These are phyloP conservation scores for Neurospora sp. DNA, from an alignment of 495 filamentous ascomycete genomes.

Conservation along the genomic window DNA sequence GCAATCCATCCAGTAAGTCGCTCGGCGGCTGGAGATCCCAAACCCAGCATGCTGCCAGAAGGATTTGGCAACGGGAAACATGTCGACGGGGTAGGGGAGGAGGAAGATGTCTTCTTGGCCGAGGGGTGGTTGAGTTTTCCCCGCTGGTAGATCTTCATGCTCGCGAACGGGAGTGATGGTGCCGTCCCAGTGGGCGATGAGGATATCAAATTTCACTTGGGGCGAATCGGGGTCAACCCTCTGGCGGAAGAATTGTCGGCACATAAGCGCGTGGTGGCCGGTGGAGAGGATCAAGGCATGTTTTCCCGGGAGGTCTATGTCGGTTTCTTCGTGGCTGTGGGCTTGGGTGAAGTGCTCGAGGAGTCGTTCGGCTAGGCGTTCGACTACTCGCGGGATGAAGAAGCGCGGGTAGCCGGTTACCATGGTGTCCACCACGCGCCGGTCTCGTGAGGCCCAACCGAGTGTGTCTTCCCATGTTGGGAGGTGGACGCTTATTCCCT, in stretches of 20 bases:
- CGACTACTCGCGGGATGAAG: constrained; percentile 9
- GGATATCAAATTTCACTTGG: neutral
- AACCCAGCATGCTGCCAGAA: constrained; percentile 24
- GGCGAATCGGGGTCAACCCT: neutral
- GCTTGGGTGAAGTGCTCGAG: neutral
- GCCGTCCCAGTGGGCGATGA: constrained; percentile 5
- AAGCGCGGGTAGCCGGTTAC: constrained; percentile 21
- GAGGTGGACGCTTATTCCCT: constrained; percentile 21
- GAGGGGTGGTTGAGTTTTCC: neutral
- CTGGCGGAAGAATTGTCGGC: neutral
- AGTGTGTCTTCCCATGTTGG: constrained; percentile 18
- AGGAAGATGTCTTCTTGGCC: constrained; percentile 10
- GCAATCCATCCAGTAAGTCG: constrained; percentile 9
- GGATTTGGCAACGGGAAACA: constrained; percentile 2
- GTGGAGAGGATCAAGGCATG: neutral
- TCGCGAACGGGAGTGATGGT: neutral
- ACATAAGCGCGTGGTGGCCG: neutral
- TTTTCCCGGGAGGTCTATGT: neutral
- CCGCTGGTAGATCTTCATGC: too few relatives aligned
- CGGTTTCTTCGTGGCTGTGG: neutral
- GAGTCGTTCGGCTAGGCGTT: constrained; percentile 1
- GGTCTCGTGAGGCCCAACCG: constrained; percentile 17
- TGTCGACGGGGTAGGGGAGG: constrained; percentile 5
- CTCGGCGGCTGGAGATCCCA: constrained; percentile 20
- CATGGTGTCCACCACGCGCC: constrained; percentile 13